phyloP scores from a whole-genome alignment of 228 moss, liverwort and hornwort genomes.

The Sphagnum magellanicum region DNA sequence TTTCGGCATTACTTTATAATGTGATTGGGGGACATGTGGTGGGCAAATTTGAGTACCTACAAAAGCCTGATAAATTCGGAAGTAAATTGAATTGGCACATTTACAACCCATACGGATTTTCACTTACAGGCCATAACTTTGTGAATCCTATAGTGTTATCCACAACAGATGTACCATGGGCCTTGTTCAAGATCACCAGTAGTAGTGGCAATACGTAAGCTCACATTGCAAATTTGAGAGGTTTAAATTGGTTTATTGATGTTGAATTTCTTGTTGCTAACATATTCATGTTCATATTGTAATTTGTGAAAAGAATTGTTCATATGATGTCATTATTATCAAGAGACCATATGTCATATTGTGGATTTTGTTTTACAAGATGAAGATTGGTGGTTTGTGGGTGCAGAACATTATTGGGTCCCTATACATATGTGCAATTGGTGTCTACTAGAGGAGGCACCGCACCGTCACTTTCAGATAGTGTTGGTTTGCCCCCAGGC shows the following conservation, averaged over 20 bases:
- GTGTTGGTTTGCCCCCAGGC: not conserved
- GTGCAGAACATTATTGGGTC: conserved; percentile 9
- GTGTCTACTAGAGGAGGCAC: conserved; percentile 12
- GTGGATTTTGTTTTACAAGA: not conserved
- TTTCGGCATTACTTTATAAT: conserved; percentile 17
- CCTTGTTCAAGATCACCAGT: conserved; percentile 25
- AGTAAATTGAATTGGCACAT: conserved; percentile 15
- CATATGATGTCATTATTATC: not conserved
- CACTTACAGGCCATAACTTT: conserved; percentile 13
- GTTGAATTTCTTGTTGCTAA: not conserved
- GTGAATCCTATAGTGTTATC: conserved; percentile 12
- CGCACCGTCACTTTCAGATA: not conserved
- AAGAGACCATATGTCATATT: too few relatives aligned
- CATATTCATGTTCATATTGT: not conserved
- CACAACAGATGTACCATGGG: conserved; percentile 15
- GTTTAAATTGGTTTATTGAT: not conserved
- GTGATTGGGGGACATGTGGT: conserved; percentile 15
- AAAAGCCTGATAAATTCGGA: conserved; percentile 12
- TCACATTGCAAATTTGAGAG: not conserved
- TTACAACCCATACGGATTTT: conserved; percentile 26
- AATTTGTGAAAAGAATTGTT: not conserved
- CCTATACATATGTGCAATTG: conserved; percentile 9
- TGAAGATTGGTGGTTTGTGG: not conserved
- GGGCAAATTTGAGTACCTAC: conserved; percentile 22
- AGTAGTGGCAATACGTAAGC: conserved; percentile 18